Percentiles rank a stretch among this genome's conserved stretches.
These are phyloP conservation scores for Eugenia klotzschiana DNA, from an alignment of 441 rosid species.

Conservation along the genomic window DNA sequence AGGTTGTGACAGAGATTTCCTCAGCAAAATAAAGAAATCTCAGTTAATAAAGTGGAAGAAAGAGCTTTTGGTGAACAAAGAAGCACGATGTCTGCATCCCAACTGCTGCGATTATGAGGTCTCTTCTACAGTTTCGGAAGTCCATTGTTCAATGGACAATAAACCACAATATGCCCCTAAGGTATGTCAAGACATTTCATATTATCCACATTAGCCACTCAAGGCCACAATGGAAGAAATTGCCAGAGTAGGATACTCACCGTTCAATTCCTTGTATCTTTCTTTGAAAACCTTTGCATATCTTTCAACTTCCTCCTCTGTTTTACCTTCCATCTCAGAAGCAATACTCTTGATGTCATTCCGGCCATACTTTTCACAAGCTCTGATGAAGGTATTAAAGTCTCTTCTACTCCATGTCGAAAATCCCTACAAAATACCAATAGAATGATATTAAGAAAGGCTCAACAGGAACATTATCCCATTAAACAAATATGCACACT, in stretches of 20 bases:
- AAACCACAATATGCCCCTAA: not conserved
- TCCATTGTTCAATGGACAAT: not conserved
- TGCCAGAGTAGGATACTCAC: constrained; percentile 17
- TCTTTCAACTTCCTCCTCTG: constrained; percentile 88
- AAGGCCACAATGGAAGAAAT: not conserved
- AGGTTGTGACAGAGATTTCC: not conserved
- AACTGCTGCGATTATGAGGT: not conserved
- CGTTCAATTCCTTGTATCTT: constrained; percentile 83
- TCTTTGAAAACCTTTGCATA: constrained; percentile 81
- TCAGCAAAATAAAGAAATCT: not conserved
- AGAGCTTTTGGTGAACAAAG: not conserved
- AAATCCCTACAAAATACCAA: constrained; percentile 50
- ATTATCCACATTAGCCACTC: not conserved
- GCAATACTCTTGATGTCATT: constrained; percentile 70
- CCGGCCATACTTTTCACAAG: constrained; percentile 95
- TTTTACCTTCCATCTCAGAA: constrained; percentile 91
- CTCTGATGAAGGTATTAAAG: constrained; percentile 77
- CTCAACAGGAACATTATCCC: not conserved
- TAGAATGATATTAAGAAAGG: not conserved
- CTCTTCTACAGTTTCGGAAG: not conserved
- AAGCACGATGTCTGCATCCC: not conserved
- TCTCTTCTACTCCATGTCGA: constrained; percentile 95
- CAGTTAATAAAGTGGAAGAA: not conserved
- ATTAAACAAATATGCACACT: not conserved
- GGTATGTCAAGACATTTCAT: not conserved